Conservation (phyloP, 768 basidiomycete genomes). For the Rubroboletus pulcherrimus region DNA sequence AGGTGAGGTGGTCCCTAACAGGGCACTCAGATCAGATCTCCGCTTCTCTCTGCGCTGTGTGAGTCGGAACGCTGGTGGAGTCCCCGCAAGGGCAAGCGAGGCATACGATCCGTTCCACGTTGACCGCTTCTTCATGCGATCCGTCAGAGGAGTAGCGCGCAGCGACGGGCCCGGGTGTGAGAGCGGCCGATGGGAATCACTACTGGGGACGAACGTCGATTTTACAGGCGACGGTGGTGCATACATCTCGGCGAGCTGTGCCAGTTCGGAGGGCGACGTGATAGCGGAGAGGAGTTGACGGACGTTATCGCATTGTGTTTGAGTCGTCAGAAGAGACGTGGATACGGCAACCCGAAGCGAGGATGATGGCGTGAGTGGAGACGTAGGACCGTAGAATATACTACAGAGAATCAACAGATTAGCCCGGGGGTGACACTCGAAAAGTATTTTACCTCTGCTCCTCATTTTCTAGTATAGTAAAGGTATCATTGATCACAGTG, state of each 20-base stretch:
- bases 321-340: conserved; percentile 70
- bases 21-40: conserved; percentile 48
- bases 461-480: conserved; percentile 62
- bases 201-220: conserved; percentile 22
- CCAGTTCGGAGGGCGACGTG: conserved; percentile 65
- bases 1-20: conserved; percentile 37
- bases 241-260: conserved; percentile 85
- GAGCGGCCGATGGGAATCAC: conserved; percentile 39
- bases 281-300: conserved; percentile 76
- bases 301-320: conserved; percentile 78
- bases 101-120: conserved; percentile 75
- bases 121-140: conserved; percentile 49
- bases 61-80: conserved; percentile 40
- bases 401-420: conserved; percentile 17
- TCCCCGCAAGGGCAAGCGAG: conserved; percentile 45
- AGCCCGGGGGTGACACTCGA: not conserved
- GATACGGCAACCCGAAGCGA: conserved; percentile 65
- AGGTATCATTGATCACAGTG: conserved; percentile 64
- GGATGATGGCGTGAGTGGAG: conserved; percentile 30
- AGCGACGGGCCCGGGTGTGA: conserved; percentile 37
- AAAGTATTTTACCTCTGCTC: conserved; percentile 53
- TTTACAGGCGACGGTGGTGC: conserved; percentile 65
- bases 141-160: conserved; percentile 11
- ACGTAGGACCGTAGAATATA: conserved; percentile 39
- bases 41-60: conserved; percentile 49